Evolutionary conservation across 2,329 filamentous ascomycete genomes (phyloP), one percentile per base, ranked within the genome.

Genomic region (Aspergillus hiratsukae): DNA sequence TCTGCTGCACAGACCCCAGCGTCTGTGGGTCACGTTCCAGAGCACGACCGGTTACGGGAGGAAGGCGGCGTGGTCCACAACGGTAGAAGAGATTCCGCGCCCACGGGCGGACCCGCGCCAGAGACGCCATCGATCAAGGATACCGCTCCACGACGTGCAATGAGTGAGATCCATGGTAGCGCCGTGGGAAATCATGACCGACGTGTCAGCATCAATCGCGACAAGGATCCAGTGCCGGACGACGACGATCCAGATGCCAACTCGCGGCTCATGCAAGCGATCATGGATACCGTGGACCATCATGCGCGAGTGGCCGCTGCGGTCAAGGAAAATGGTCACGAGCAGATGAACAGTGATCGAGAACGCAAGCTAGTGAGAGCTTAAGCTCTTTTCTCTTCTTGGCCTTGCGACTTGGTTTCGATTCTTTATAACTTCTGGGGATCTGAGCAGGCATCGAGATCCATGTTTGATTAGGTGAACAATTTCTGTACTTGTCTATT

Each of bases 231-330:
- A 4, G 53, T 48, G 2, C 53, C 63, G 6, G 69, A 73, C 19
- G 70, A 73, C 23, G 71, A 74, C 31, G 74, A 70, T 29, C 70
- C 70, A 2, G 75, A 75, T 57, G 71, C 72, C 28, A 75, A 73
- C 53, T 70, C 74, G 54, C 66, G 72, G 2, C 60, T 76, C 37
- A 73, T 75, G 64, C 74, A 76, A 58, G 75, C 75, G 21, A 76
- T 76, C 40, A 61, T 73, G 54, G 75, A 76, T 53, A 76, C 75
- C 2, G 70, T 76, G 9, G 72, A 73, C 55, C 72, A 75, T 51
- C 73, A 72, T 49, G 62, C 66, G 6, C 68, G 72, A 9, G 69
- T 69, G 27, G 69, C 72, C 6, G 69, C 71, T 4, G 69, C 68
- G 4, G 69, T 67, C 19, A 68, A 71, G 53, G 66, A 69, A 40